Percentiles rank a stretch among this genome's conserved stretches.
phyloP scores from a whole-genome alignment of 768 basidiomycete genomes.

The Leccinum subgranulosum region DNA sequence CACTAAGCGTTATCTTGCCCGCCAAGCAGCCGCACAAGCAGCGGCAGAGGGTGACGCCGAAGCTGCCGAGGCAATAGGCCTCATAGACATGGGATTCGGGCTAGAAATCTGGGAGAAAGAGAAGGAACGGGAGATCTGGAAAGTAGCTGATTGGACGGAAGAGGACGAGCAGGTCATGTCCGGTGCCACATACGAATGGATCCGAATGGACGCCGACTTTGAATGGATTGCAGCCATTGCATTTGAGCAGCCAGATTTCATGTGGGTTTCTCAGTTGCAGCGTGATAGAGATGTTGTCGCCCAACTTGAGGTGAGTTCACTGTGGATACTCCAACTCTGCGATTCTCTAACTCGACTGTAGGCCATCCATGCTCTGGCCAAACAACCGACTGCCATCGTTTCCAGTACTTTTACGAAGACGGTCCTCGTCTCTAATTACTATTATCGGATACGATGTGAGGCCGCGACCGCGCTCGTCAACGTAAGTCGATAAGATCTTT shows the following conservation, averaged over 20 bases:
- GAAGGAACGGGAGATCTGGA: constrained; percentile 89
- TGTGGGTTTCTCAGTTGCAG: constrained; percentile 97
- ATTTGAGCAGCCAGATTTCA: constrained; percentile 95
- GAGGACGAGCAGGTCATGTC: constrained; percentile 93
- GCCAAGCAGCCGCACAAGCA: constrained; percentile 89
- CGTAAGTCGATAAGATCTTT: constrained; percentile 43
- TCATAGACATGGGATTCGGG: constrained; percentile 93
- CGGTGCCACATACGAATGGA: constrained; percentile 98
- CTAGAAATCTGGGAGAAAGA: constrained; percentile 96
- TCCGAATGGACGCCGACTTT: constrained; percentile 97
- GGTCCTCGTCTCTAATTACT: constrained; percentile 92
- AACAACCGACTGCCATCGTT: constrained; percentile 78
- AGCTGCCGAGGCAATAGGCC: constrained; percentile 89
- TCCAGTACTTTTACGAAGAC: constrained; percentile 92
- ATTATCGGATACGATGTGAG: constrained; percentile 93
- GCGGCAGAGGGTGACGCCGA: constrained; percentile 91
- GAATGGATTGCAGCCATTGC: constrained; percentile 96
- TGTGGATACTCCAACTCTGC: not conserved
- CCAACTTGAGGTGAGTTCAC: constrained; percentile 79
- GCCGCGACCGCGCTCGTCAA: constrained; percentile 82
- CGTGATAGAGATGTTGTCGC: constrained; percentile 96
- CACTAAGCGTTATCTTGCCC: constrained; percentile 92
- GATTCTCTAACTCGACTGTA: constrained; percentile 32
- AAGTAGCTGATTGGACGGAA: constrained; percentile 96
- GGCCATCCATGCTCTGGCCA: constrained; percentile 88